Evolutionary conservation across 805 yeast genomes (phyloP).

Genomic region (Yamadazyma sp.): DNA sequence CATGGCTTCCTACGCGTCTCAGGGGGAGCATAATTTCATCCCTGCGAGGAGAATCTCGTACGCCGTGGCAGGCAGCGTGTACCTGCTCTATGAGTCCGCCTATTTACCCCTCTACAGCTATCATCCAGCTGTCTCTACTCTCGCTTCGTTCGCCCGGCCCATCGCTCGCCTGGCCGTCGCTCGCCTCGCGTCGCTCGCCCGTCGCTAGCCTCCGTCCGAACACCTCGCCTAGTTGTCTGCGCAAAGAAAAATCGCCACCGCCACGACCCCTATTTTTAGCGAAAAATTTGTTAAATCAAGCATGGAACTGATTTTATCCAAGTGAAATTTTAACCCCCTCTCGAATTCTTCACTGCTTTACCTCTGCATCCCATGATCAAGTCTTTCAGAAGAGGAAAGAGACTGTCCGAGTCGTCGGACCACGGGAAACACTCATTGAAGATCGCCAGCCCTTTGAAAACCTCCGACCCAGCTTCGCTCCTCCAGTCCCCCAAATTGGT

Average conservation of each 20-base stretch:
- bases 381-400: slow-evolving; percentile 42
- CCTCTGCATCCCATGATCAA: slow-evolving; percentile 40
- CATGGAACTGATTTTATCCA: background rate
- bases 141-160: no score
- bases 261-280: slow-evolving; percentile 7
- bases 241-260: background rate
- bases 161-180: no score
- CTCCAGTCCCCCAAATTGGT: slow-evolving; percentile 72
- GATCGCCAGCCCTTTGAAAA: slow-evolving; percentile 20
- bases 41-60: no score
- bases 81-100: no score
- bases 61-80: no score
- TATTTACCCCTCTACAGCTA: no score
- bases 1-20: no score
- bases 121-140: no score
- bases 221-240: background rate
- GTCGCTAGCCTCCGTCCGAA: no score
- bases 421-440: slow-evolving; percentile 33
- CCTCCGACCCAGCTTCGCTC: slow-evolving; percentile 19
- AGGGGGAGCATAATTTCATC: no score
- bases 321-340: slow-evolving; percentile 4
- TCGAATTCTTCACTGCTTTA: background rate
- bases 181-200: no score
- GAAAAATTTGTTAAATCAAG: slow-evolving; percentile 3
- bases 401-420: slow-evolving; percentile 32